Percentiles rank a stretch among this genome's conserved stretches.
Conservation (phyloP, 352 stramenopile genomes). For the Thalassiosira hispida region DNA sequence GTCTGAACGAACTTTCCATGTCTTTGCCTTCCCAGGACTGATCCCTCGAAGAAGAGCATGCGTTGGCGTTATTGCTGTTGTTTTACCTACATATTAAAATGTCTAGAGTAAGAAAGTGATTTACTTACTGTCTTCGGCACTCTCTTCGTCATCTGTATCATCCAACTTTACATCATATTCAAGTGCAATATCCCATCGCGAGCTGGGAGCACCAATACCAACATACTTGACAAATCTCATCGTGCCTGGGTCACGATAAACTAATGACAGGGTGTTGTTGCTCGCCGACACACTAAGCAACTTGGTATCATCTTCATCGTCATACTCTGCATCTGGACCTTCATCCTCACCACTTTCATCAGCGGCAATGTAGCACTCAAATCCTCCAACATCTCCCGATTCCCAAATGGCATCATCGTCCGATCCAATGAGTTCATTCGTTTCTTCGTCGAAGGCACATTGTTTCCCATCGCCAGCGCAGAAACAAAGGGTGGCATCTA, state of each 20-base stretch:
- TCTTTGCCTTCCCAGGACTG: too few relatives aligned
- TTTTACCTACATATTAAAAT: too few relatives aligned
- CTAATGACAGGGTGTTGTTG: conserved; percentile 90
- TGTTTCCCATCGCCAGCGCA: conserved; percentile 63
- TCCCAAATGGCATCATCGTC: conserved; percentile 78
- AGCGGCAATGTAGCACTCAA: conserved; percentile 90
- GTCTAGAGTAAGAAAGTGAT: too few relatives aligned
- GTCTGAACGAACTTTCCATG: too few relatives aligned
- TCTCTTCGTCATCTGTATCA: conserved; percentile 59
- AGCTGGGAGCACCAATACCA: conserved; percentile 85
- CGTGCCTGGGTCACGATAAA: conserved; percentile 88
- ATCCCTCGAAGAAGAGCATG: too few relatives aligned
- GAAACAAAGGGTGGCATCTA: conserved; percentile 87
- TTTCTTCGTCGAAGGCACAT: conserved; percentile 69
- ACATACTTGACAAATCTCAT: conserved; percentile 95
- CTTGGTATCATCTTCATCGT: conserved; percentile 89
- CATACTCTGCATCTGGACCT: conserved; percentile 81
- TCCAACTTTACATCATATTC: conserved; percentile 84
- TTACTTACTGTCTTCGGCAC: conserved; percentile 23
- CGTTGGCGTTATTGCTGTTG: too few relatives aligned
- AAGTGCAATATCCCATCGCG: conserved; percentile 88
- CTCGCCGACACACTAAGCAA: conserved; percentile 88
- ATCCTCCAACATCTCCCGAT: conserved; percentile 84
- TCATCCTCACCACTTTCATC: conserved; percentile 82
- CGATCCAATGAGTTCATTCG: conserved; percentile 57